Base-by-base conservation (phyloP, 495 filamentous ascomycete species). In the Umbilicaria muhlenbergii region DNA sequence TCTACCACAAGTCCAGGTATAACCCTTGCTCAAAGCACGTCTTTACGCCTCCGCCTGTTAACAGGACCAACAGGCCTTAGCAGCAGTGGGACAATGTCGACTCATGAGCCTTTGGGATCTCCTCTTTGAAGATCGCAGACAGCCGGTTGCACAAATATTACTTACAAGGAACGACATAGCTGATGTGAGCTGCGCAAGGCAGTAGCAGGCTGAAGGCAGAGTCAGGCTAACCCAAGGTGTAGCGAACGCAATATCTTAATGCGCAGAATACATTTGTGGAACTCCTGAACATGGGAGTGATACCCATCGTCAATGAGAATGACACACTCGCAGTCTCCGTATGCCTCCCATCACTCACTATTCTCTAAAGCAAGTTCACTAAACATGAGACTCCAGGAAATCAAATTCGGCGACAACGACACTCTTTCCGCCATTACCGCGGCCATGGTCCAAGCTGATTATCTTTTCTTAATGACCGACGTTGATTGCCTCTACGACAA, bases 341-440 rank as follows among this genome's bases (percentile, higher is more conserved):
- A 67, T 16, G 65, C 43, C 32, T 10, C 18, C 33, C 21, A n/a
- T 16, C 11, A 38, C 14, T 19, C 15, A 19, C 14, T n/a, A 15
- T 36, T 45, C 18, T 2, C 42, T 2, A 21, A 7, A 8, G 6
- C 11, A 15, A 7, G 39, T 19, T 37, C 46, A 40, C 13, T 34
- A 19, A 39, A 51, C 55, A 34, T 53, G 37, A n/a, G 15, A 36
- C 7, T 24, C 11, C 42, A 78, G 70, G 91, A 98, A 75, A 96
- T 98, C 59, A 96, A 96, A 73, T 98, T 98, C 54, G 91, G 91
- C 48, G 91, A 98, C 66, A 98, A 98, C 52, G 91, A 98, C 63
- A 98, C 91, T 12, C 66, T 98, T 24, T 92, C 85, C 31, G 91
- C 92, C 34, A 93, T 98, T 51, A 94, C 91, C 2, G 89, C 91